Conservation (phyloP, 2,329 filamentous ascomycete species). For the Alternaria arbusti region DNA sequence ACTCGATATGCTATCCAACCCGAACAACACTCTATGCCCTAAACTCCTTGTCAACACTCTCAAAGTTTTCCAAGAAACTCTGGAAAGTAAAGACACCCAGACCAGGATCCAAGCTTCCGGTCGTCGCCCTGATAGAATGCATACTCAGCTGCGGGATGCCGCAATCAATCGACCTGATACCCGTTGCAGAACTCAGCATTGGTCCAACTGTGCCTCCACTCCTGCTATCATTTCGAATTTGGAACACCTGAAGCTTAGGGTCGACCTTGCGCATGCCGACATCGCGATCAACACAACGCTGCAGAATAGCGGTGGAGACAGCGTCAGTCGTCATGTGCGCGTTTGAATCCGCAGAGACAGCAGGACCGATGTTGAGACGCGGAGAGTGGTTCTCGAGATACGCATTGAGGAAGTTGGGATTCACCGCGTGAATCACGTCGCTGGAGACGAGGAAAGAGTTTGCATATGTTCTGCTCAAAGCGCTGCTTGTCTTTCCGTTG, state of each 20-base stretch:
- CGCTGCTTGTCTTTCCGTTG: constrained; percentile 51
- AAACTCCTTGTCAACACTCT: constrained; percentile 85
- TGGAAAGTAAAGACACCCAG: constrained; percentile 87
- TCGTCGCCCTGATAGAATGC: constrained; percentile 91
- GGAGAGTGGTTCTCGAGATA: constrained; percentile 89
- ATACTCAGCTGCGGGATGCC: constrained; percentile 92
- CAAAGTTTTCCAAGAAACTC: constrained; percentile 86
- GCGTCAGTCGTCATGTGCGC: constrained; percentile 96
- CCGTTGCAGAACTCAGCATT: constrained; percentile 80
- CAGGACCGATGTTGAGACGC: constrained; percentile 84
- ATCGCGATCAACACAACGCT: constrained; percentile 70
- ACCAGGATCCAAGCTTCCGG: constrained; percentile 83
- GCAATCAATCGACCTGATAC: constrained; percentile 82
- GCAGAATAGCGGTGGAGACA: constrained; percentile 80
- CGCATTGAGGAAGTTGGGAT: constrained; percentile 86
- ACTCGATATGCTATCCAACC: not conserved
- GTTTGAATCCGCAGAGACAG: constrained; percentile 81
- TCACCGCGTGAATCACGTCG: constrained; percentile 91
- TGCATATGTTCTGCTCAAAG: constrained; percentile 83
- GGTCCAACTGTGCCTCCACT: constrained; percentile 96
- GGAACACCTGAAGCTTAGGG: constrained; percentile 83
- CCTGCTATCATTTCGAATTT: constrained; percentile 90
- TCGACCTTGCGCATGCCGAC: constrained; percentile 53
- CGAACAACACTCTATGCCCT: constrained; percentile 24
- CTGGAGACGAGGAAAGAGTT: constrained; percentile 91